A percentile compares a stretch with the other conserved stretches of the same genome.
Evolutionary conservation across 1,284 basidiomycete genomes (phyloP).

Genomic region (Exobasidium cylindrosporum): DNA sequence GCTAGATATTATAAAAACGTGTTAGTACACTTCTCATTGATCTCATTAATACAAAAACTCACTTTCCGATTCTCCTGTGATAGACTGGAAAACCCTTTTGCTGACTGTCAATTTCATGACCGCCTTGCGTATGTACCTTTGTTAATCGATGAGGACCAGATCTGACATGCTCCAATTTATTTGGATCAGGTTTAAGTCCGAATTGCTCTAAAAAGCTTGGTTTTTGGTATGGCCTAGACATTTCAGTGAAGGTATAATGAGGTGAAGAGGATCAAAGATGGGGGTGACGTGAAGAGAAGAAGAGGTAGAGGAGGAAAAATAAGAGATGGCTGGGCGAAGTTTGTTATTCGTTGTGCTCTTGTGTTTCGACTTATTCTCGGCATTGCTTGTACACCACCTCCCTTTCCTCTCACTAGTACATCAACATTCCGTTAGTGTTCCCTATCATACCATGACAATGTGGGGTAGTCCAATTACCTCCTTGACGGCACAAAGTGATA

Average conservation of each 20-base stretch:
- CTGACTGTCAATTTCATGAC: neutral
- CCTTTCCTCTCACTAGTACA: no score
- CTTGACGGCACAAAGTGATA: no score
- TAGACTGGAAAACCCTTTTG: conserved; percentile 23
- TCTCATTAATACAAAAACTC: conserved; percentile 14
- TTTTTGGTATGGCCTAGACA: neutral
- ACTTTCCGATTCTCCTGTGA: conserved; percentile 38
- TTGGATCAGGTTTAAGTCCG: conserved; percentile 31
- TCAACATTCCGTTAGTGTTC: no score
- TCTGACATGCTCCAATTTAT: conserved; percentile 26
- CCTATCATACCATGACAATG: no score
- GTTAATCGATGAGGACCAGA: neutral
- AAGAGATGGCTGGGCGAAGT: no score
- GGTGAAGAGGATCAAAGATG: neutral
- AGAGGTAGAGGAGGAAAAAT: neutral
- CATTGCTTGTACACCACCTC: no score
- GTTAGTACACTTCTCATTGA: neutral
- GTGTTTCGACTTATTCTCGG: no score
- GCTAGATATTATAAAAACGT: neutral
- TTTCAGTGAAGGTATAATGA: neutral
- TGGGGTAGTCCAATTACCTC: no score
- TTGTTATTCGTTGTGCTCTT: no score
- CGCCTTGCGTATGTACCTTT: conserved; percentile 19
- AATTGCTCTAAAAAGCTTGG: conserved; percentile 20
- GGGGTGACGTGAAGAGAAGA: neutral